Conservation (phyloP, 192 early-diverging fungal species). For the Coemansia sp. region DNA sequence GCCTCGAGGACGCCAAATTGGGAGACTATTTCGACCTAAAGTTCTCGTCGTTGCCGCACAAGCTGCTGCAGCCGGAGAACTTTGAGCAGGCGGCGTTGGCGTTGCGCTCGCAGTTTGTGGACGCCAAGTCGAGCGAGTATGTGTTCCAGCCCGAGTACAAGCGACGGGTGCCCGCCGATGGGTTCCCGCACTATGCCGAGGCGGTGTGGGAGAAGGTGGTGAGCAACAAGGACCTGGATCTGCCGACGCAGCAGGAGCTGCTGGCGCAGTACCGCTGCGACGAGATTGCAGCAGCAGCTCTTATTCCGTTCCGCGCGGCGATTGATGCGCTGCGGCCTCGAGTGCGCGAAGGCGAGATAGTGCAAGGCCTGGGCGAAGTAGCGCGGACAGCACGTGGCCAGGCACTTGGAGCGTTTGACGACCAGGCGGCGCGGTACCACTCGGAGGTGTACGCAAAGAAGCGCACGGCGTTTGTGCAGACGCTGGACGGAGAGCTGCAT, state of each 20-base stretch:
- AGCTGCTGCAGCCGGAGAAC: slow-evolving; percentile 75
- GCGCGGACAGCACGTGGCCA: slow-evolving; percentile 56
- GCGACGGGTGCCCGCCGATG: slow-evolving; percentile 93
- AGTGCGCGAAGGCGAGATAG: slow-evolving; percentile 75
- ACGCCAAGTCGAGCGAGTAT: slow-evolving; percentile 65
- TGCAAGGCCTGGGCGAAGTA: slow-evolving; percentile 70
- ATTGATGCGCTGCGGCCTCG: slow-evolving; percentile 63
- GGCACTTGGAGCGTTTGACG: slow-evolving; percentile 78
- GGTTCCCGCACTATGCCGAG: slow-evolving; percentile 88
- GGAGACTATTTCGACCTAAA: slow-evolving; percentile 89
- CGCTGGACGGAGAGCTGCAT: slow-evolving; percentile 73
- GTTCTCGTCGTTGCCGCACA: slow-evolving; percentile 89
- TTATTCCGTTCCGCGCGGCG: slow-evolving; percentile 65
- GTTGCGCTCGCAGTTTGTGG: slow-evolving; percentile 72
- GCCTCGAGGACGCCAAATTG: slow-evolving; percentile 70
- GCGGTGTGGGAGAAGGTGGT: slow-evolving; percentile 96
- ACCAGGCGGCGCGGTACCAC: slow-evolving; percentile 87
- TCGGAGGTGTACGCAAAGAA: slow-evolving; percentile 83
- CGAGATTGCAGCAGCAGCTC: slow-evolving; percentile 80
- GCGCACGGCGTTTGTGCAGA: slow-evolving; percentile 73
- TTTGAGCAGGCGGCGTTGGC: slow-evolving; percentile 71
- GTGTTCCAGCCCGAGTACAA: slow-evolving; percentile 85
- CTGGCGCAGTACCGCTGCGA: slow-evolving; percentile 98
- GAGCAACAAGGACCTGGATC: slow-evolving; percentile 92
- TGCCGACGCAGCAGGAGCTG: slow-evolving; percentile 97